Base-by-base conservation (phyloP, 139 green algal species). In the Tetraselmis striata region DNA sequence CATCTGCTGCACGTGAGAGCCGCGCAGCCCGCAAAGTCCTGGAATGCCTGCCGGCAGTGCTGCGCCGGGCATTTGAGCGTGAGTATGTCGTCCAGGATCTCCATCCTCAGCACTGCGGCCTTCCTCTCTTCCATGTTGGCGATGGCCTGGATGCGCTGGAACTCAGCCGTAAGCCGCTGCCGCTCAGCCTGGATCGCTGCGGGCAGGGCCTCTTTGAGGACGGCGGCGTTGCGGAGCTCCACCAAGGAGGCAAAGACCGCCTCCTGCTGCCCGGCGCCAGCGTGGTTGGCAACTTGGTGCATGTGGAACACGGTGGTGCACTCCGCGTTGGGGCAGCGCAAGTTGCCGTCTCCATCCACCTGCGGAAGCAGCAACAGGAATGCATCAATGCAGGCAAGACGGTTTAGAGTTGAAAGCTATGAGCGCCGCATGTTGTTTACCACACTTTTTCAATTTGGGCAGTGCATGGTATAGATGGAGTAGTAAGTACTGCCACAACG, bases 21-120 rank as follows among this genome's bases (percentile, higher is more conserved):
- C 23, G 78, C 59, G 32, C 82, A 85, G 29, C 82, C 82, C 5
- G 59, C 75, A 5, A 85, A 85, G 78, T 81, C 77, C 0, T 79
- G 31, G 77, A 81, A 85, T 18, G 82, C 82, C 1, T 77, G 45
- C n/a, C 29, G 59, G 82, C 82, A 85, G 45, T 67, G 5, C 11
- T 5, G 45, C 45, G 11, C 11, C 5, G 45, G 45, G 45, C 45
- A 67, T 5, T 18, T 5, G 5, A 67, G 45, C 11, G 45, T 67
- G 45, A 67, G 45, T 67, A 67, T 67, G 11, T 67, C 45, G 45
- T 67, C 45, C 45, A 67, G 11, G 11, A 67, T 18, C 45, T 67
- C 45, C 45, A 67, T 67, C 45, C 45, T 5, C 18, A 67, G 11
- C 45, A 67, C 45, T 18, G 45, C 45, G 11, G 11, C 45, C 45